phyloP scores from a whole-genome alignment of 345 rosid genomes.

The Euphorbia pulcherrima region DNA sequence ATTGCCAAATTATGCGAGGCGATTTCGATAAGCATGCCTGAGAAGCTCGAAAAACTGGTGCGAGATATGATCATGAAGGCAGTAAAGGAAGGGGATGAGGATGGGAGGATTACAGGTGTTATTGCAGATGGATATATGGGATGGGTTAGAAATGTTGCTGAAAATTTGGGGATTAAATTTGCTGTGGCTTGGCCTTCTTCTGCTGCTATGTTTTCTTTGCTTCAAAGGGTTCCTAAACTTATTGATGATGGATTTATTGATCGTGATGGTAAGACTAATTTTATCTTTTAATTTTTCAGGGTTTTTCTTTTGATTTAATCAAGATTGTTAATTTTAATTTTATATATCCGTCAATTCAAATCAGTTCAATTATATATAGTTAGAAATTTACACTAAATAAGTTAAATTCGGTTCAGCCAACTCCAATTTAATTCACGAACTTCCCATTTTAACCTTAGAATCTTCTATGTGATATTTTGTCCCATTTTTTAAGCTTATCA shows the following conservation, averaged over 20 bases:
- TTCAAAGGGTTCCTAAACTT: neutral
- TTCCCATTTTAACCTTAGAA: no score
- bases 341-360: no score
- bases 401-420: no score
- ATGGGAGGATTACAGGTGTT: conserved; percentile 24
- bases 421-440: no score
- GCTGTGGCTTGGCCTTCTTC: conserved; percentile 18
- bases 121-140: conserved; percentile 20
- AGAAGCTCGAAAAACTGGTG: conserved; percentile 1
- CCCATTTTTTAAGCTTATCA: no score
- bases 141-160: conserved; percentile 31
- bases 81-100: conserved; percentile 1
- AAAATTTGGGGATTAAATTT: conserved; percentile 21
- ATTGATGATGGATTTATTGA: conserved; percentile 5
- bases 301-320: no score
- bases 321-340: no score
- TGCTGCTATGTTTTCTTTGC: neutral
- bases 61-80: neutral
- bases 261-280: neutral
- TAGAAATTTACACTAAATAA: no score
- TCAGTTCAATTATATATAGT: no score
- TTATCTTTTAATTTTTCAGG: neutral
- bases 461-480: no score
- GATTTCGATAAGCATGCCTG: conserved; percentile 4
- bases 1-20: neutral